Evolutionary conservation across 2,329 filamentous ascomycete genomes (phyloP).

Genomic region (Neonectria sp.): DNA sequence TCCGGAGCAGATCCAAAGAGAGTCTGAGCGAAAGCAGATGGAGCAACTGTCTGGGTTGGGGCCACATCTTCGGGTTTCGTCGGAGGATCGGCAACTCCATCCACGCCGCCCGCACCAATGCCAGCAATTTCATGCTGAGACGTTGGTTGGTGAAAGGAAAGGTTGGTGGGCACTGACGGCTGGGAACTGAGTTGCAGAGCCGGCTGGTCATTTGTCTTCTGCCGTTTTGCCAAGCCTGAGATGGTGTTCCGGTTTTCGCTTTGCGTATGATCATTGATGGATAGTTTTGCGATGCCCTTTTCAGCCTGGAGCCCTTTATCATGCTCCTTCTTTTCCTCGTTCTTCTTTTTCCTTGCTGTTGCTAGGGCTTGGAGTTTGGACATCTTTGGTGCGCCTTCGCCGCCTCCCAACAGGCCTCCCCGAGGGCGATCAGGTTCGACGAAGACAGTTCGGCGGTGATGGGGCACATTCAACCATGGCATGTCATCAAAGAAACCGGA

Average conservation of each 20-base stretch:
- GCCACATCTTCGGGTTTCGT: constrained; percentile 6
- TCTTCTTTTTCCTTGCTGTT: constrained; percentile 87
- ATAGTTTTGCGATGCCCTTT: constrained; percentile 50
- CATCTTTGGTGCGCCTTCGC: constrained; percentile 75
- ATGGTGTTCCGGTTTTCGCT: constrained; percentile 48
- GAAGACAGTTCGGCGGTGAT: constrained; percentile 75
- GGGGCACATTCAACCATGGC: constrained; percentile 85
- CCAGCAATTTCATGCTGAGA: not conserved
- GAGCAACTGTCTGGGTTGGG: constrained; percentile 45
- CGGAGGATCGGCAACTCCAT: not conserved
- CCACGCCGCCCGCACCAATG: not conserved
- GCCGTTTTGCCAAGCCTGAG: constrained; percentile 42
- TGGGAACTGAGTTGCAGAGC: constrained; percentile 13
- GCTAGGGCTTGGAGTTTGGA: constrained; percentile 94
- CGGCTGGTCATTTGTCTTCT: constrained; percentile 34
- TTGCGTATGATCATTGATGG: constrained; percentile 46
- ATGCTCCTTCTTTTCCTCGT: constrained; percentile 69
- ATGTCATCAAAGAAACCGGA: constrained; percentile 83
- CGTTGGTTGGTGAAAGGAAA: not conserved
- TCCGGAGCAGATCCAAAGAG: constrained; percentile 63
- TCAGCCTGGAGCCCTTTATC: constrained; percentile 46
- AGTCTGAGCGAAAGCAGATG: constrained; percentile 71
- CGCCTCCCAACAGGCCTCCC: constrained; percentile 84
- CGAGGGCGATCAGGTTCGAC: constrained; percentile 68
- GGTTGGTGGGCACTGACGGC: constrained; percentile 6